These are phyloP conservation scores for Tulasnella sp. DNA, from an alignment of 768 basidiomycete species.

Conservation along the genomic window DNA sequence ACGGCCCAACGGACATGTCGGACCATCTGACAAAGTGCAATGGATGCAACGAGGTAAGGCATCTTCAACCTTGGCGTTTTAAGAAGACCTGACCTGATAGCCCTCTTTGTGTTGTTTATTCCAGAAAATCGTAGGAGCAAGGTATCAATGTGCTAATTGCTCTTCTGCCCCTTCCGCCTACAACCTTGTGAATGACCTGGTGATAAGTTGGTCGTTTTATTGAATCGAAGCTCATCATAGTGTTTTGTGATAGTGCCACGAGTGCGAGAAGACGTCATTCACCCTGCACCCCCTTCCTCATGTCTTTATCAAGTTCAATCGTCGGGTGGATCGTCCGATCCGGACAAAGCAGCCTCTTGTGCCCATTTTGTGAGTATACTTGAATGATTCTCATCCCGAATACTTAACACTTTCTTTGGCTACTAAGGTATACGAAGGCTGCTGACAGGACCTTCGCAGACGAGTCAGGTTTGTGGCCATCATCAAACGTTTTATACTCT, in stretches of 20 bases:
- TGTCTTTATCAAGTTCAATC: slow-evolving; percentile 75
- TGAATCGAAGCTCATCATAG: neutral
- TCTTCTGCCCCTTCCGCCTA: slow-evolving; percentile 59
- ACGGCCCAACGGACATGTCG: slow-evolving; percentile 21
- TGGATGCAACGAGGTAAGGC: slow-evolving; percentile 46
- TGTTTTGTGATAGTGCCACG: slow-evolving; percentile 51
- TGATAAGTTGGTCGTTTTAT: slow-evolving; percentile 3
- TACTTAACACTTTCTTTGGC: neutral
- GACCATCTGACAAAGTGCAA: slow-evolving; percentile 55
- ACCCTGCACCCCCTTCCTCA: slow-evolving; percentile 73
- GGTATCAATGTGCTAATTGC: slow-evolving; percentile 88
- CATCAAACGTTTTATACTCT: neutral
- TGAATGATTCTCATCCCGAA: neutral
- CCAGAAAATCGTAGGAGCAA: slow-evolving; percentile 61
- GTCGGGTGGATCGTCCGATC: slow-evolving; percentile 58
- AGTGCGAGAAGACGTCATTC: slow-evolving; percentile 71
- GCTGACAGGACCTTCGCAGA: neutral
- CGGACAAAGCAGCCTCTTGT: slow-evolving; percentile 48
- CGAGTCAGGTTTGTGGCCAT: neutral
- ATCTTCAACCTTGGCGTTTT: neutral
- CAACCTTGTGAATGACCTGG: slow-evolving; percentile 49
- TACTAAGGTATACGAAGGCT: slow-evolving; percentile 12
- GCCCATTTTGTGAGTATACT: slow-evolving; percentile 48
- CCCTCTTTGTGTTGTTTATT: too few species aligned
- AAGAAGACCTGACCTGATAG: too few species aligned